Evolutionary conservation across 2,329 filamentous ascomycete genomes (phyloP).

Genomic region (Neonectria neomacrospora): DNA sequence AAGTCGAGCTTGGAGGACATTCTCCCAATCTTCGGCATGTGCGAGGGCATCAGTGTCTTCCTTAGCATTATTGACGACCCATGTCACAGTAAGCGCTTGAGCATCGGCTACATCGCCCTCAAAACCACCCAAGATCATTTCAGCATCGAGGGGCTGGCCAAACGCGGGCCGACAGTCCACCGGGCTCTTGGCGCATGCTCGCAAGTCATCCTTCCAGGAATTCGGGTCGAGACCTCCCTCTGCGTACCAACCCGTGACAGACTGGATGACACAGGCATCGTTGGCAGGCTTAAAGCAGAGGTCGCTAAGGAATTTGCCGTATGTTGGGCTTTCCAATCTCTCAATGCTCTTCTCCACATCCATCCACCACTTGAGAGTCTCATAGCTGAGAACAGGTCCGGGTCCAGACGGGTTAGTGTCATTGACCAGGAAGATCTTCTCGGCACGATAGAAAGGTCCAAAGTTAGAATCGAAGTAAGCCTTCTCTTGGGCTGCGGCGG

Average conservation of each 20-base stretch:
- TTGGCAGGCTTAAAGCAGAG: constrained; percentile 95
- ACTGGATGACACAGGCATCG: constrained; percentile 91
- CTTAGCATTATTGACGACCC: constrained; percentile 89
- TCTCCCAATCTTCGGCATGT: constrained; percentile 90
- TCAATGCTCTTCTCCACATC: constrained; percentile 83
- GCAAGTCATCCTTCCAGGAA: constrained; percentile 78
- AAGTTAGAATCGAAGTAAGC: constrained; percentile 93
- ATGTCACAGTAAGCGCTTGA: constrained; percentile 86
- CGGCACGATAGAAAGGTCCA: constrained; percentile 93
- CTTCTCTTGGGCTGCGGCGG: constrained; percentile 91
- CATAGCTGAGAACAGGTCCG: constrained; percentile 85
- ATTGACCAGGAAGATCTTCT: constrained; percentile 94
- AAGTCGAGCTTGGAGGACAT: constrained; percentile 77
- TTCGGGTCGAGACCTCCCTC: constrained; percentile 54
- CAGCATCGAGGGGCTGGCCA: constrained; percentile 86
- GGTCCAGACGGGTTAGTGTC: constrained; percentile 73
- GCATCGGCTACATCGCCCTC: constrained; percentile 76
- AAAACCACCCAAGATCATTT: constrained; percentile 87
- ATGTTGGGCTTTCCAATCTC: constrained; percentile 75
- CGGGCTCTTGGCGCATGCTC: constrained; percentile 80
- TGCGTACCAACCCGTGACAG: constrained; percentile 83
- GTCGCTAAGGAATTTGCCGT: constrained; percentile 78
- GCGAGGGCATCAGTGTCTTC: constrained; percentile 78
- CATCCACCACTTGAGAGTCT: constrained; percentile 94
- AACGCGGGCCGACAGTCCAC: constrained; percentile 89